Percentiles rank a stretch among this genome's conserved stretches.
phyloP scores from a whole-genome alignment of 164 flowering plant genomes.

The Chloranthus sessilifolius region DNA sequence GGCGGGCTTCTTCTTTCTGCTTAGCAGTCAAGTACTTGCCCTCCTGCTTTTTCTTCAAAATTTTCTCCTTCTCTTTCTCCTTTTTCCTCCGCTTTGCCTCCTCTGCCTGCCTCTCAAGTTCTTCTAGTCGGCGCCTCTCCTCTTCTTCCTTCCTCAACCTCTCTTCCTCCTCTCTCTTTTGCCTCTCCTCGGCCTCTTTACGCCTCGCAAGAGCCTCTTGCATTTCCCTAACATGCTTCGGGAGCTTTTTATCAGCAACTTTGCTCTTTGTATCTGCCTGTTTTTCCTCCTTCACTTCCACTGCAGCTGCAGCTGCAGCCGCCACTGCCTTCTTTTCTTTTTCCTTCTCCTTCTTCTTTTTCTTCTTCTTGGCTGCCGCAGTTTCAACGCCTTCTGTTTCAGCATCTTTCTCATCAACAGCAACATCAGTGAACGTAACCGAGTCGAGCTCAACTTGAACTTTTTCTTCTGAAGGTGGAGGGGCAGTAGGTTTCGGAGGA shows the following conservation, averaged over 20 bases:
- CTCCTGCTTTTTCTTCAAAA: constrained; percentile 67
- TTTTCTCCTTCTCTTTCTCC: constrained; percentile 91
- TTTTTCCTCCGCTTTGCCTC: constrained; percentile 82
- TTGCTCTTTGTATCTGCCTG: constrained; percentile 43
- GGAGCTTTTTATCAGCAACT: constrained; percentile 61
- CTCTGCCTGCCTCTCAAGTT: constrained; percentile 73
- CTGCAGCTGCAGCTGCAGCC: constrained; percentile 28
- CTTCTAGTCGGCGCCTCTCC: constrained; percentile 73
- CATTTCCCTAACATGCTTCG: constrained; percentile 97
- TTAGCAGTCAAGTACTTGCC: constrained; percentile 77
- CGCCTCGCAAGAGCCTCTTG: constrained; percentile 82
- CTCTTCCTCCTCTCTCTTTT: constrained; percentile 90
- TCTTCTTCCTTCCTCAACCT: constrained; percentile 83
- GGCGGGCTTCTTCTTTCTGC: constrained; percentile 90
- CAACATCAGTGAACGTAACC: constrained; percentile 25
- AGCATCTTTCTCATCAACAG: constrained; percentile 48
- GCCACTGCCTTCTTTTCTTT: constrained; percentile 47
- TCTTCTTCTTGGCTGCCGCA: constrained; percentile 90
- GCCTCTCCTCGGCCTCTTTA: constrained; percentile 83
- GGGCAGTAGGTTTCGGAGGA: constrained; percentile 30
- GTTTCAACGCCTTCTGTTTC: constrained; percentile 40
- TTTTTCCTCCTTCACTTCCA: constrained; percentile 30
- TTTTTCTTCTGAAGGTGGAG: constrained; percentile 41
- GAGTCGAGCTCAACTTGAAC: constrained; percentile 35
- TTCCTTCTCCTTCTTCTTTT: constrained; percentile 83